Percentiles rank a stretch among this genome's conserved stretches.
phyloP scores from a whole-genome alignment of 163 green algal genomes.

The Scenedesmus sp. region DNA sequence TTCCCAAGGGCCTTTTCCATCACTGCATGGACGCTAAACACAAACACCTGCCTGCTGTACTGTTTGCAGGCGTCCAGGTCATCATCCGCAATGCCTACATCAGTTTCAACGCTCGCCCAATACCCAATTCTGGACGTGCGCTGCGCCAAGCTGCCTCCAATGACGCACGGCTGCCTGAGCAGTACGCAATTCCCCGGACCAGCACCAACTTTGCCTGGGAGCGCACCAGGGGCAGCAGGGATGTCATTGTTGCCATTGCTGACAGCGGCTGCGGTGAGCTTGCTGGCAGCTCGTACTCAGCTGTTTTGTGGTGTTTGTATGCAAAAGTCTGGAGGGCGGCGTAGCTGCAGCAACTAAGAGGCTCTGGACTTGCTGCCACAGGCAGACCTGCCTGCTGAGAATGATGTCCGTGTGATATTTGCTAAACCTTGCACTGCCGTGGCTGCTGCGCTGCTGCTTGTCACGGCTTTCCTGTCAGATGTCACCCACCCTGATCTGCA shows the following conservation, averaged over 20 bases:
- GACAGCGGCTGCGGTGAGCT: not conserved
- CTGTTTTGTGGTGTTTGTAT: not conserved
- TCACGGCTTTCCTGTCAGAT: not conserved
- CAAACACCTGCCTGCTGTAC: not conserved
- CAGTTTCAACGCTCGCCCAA: no score
- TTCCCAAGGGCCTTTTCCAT: no score
- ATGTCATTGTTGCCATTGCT: not conserved
- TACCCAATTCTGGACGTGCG: not conserved
- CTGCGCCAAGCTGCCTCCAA: not conserved
- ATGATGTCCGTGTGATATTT: no score
- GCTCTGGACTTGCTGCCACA: no score
- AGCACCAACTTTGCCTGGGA: not conserved
- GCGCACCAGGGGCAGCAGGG: not conserved
- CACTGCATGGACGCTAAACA: not conserved
- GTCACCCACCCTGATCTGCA: slow-evolving; percentile 69
- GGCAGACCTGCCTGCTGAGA: no score
- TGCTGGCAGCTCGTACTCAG: not conserved
- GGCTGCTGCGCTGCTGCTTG: not conserved
- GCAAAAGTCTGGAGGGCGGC: no score
- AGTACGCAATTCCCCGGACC: not conserved
- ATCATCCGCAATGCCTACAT: not conserved
- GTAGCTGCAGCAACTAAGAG: not conserved
- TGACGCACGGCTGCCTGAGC: not conserved
- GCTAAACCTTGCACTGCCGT: not conserved
- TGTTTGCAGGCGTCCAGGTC: not conserved